Base-by-base conservation (phyloP, 805 yeast species). In the Helenozyma baotianmanensis region DNA sequence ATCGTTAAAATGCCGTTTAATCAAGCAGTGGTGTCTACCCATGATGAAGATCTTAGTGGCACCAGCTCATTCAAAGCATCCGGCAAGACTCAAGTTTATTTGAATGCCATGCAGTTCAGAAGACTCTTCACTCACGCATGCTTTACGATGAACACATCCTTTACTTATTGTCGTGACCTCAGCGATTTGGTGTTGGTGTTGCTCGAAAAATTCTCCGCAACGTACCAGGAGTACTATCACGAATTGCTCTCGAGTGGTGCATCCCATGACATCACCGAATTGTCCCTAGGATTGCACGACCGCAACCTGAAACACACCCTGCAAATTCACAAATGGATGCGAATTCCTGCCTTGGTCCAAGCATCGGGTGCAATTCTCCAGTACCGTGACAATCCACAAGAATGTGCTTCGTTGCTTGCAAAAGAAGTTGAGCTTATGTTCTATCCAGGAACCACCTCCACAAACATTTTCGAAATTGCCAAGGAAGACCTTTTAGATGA, bases 81-180 rank as follows among this genome's bases (percentile, higher is more conserved):
- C 8, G 19, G 19, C 5, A 8, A 8, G 5, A 6, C 19, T 6
- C 30, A 23, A 9, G 56, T 68, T 9, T 67, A 58, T 37, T 58
- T 61, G 35, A 68, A 72, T 33, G 75, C 77, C 0, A 43, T 58
- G 21, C 64, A 68, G 13, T 74, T 77, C 43, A 64, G 71, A 28
- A 56, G 57, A 9, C 60, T 80, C 31, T 63, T 78, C 33, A 55
- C 61, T 16, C 62, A 66, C 40, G 53, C 72, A 6, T 74, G 82
- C 43, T 62, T 64, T 25, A 53, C 76, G 4, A 61, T 82, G 34
- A 80, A 78, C 50, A 78, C 86, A 3, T 76, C 84, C 4, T 56
- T 74, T 21, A 61, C 70, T 27, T 82, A 70, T 48, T 69, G 87
- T 33, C 62, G 67, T 29, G 78, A 74, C 17, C 77, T 78, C 51